Base-by-base conservation (phyloP, 129 eudicot genomes). In the Cynara cardunculus region DNA sequence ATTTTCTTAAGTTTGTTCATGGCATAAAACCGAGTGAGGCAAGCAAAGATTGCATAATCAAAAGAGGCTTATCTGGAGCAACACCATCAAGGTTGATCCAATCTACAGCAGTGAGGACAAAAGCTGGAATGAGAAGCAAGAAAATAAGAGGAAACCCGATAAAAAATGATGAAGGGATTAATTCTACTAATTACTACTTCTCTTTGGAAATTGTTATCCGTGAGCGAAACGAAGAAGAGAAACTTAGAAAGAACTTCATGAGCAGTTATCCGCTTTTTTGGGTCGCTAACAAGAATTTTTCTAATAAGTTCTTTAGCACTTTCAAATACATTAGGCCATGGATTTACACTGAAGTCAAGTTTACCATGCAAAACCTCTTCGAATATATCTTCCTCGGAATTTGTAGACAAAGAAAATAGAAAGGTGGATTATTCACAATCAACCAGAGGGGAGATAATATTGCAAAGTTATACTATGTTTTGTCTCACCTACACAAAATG, bases 1-100 rank as follows among this genome's bases (percentile, higher is more conserved):
- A 94, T 94, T 87, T 91, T 93, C 93, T 91, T 91, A 66, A 94
- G 89, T 81, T 93, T 91, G 73, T 91, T 84, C 97, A 87, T 93
- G 56, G 94, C 91, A 72, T 92, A 91, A 83, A 91, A 94, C 76
- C 88, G 95, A 16, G 85, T 88, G 78, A 94, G 81, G 6, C 97
- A 86, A 44, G 80, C 89, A 27, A 91, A 82, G 27, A 94, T 90
- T 68, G 97, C 94, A 82, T 89, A 82, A 81, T 91, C 97, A n/a
- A n/a, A 41, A 94, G 91, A 72, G 97, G 97, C 87, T 87, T 94
- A 25, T 94, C 93, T 14, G 97, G 97, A 59, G 93, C 97, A 70
- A 82, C 85, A 25, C 97, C 96, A 79, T 90, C 90, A 32, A 79
- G 75, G 64, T 74, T 74, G 76, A 89, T 83, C 96, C 96, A 93